Evolutionary conservation across 2,329 filamentous ascomycete genomes (phyloP), one percentile per base, ranked within the genome.

Genomic region (Fusarium falciforme): DNA sequence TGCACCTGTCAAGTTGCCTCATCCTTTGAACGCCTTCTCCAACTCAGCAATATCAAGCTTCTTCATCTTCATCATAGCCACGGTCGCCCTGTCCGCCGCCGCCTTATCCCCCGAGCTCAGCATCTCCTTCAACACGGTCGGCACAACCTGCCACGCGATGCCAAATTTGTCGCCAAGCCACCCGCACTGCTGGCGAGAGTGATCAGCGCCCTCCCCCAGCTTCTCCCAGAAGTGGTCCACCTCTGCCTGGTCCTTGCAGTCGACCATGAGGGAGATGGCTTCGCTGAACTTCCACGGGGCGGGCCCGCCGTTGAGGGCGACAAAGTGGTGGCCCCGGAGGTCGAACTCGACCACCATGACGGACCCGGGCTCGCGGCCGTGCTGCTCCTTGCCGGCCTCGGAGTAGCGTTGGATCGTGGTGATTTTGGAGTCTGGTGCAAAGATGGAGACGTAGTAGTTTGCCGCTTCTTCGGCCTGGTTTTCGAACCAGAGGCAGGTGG

Each of bases 151-250:
- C 86, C 86, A 88, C 14, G 78, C 73, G 12, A 87, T 77, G 5
- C 86, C 86, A 73, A 82, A 87, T 77, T 81, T 83, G 72, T 88
- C 86, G 6, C 76, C 79, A 47, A 87, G 54, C 86, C 85, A 87
- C 4, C 85, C 85, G 70, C 86, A 87, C 65, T 80, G 76, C 73
- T 82, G 79, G 63, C 79, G 80, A 9, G 76, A 69, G 68, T 76
- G 75, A 58, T 85, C 82, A 2, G 82, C 84, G 5, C 83, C 85
- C 58, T 83, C 82, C 10, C 79, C 69, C 29, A 88, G 80, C 77
- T 80, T 83, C 14, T 80, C 80, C 84, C 84, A 88, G 75, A 84
- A 87, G 71, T 85, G 81, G 67, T 88, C 85, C 25, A 88, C 79
- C 74, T 88, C 85, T 0, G 76, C 83, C 77, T 87, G 86, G 74